Base-by-base conservation (phyloP, 371 early-diverging fungal species). In the Mortierella sp. region DNA sequence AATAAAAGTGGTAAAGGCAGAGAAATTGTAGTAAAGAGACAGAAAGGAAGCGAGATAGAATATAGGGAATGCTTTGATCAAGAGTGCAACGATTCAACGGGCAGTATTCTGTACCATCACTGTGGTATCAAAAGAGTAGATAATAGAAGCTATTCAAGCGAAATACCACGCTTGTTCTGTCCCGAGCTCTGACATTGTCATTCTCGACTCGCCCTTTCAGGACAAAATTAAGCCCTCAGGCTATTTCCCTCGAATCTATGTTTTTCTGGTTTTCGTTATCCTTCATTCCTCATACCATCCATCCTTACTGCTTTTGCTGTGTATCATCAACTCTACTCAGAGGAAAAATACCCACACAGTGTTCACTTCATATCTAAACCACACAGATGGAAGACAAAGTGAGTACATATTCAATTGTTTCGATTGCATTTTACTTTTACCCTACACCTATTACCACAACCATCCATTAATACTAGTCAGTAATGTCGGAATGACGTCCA, bases 321-420 rank as follows among this genome's bases (percentile, higher is more conserved):
- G 53, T 23, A 17, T 47, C n/a, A 2, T 45, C 19, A 19, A 19
- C 19, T 19, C 6, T n/a, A 47, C 47, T 17, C 47, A 40, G 13
- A 13, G 10, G 40, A 40, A 15, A 15, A 10, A 13, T 19, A 7
- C 8, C 3, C 7, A 23, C 19, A 49, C 19, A 49, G 9, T 40
- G 40, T n/a, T 23, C 19, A 49, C 23, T 22, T 2, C 8, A 49
- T 49, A 49, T 40, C 15, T 3, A 40, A 3, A 6, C 9, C 35
- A 9, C 9, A 47, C 8, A 8, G 4, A 53, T 28, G 12, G 53
- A 53, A 9, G 29, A 19, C 1, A 28, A 53, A 12, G 53, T 53
- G 8, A 85, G 87, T 2, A 84, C 92, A 0, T 96, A 96, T 76
- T 47, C 88, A n/a, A 89, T 96, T 37, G 89, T 96, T 56, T 95